These are phyloP conservation scores for Sporobolomyces pararoseus DNA, from an alignment of 768 basidiomycete genomes.

Conservation along the genomic window DNA sequence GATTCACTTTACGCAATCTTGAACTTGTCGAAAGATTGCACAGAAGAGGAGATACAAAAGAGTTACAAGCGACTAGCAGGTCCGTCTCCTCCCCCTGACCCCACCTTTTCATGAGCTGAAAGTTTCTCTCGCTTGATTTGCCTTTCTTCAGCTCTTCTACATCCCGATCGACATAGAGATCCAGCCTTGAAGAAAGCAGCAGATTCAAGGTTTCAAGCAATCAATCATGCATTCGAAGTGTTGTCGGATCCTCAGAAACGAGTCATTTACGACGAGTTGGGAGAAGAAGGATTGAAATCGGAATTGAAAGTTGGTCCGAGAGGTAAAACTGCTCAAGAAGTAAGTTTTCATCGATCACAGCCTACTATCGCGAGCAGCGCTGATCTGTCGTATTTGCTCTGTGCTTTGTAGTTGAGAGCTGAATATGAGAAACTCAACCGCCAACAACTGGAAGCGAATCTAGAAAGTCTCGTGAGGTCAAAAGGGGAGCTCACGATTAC, in stretches of 20 bases:
- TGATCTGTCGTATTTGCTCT: too few species aligned
- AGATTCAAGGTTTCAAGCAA: conserved; percentile 64
- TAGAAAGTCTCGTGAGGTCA: conserved; percentile 41
- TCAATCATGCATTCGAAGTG: conserved; percentile 81
- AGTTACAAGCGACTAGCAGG: conserved; percentile 65
- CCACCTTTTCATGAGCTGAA: too few species aligned
- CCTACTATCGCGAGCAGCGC: too few species aligned
- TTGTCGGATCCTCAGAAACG: conserved; percentile 60
- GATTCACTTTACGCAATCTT: conserved; percentile 52
- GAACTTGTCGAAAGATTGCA: conserved; percentile 64
- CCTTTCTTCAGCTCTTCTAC: conserved; percentile 59
- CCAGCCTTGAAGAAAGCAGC: conserved; percentile 60
- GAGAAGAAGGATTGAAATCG: conserved; percentile 53
- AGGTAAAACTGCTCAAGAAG: conserved; percentile 49
- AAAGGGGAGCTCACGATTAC: conserved; percentile 38
- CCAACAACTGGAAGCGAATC: conserved; percentile 37
- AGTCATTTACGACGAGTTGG: conserved; percentile 71
- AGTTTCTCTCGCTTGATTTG: neutral
- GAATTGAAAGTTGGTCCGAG: conserved; percentile 50
- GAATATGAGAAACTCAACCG: conserved; percentile 41
- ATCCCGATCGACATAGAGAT: conserved; percentile 76
- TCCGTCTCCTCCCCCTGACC: neutral
- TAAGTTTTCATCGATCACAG: too few species aligned
- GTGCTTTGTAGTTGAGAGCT: conserved; percentile 32
- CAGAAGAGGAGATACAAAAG: conserved; percentile 68